These are phyloP conservation scores for Trichoderma brevicompactum DNA, from an alignment of 2,329 filamentous ascomycete genomes.

Conservation along the genomic window DNA sequence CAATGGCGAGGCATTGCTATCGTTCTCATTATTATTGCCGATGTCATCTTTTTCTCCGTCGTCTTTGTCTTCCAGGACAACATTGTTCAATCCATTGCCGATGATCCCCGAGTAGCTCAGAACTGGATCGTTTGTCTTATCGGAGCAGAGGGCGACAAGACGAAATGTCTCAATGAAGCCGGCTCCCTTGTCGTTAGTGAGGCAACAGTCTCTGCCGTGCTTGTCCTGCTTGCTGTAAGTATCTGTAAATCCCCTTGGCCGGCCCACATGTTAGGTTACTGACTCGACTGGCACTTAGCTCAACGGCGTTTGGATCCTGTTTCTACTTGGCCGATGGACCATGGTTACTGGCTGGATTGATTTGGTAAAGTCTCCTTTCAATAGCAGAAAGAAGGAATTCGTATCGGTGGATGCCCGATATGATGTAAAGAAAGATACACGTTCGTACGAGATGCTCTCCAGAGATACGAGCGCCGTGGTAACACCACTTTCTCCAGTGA, in stretches of 20 bases:
- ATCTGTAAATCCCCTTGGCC: background rate
- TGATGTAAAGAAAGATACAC: slow-evolving; percentile 64
- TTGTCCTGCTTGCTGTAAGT: slow-evolving; percentile 80
- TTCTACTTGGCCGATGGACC: slow-evolving; percentile 81
- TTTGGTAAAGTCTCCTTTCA: slow-evolving; percentile 56
- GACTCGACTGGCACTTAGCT: slow-evolving; percentile 53
- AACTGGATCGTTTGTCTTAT: slow-evolving; percentile 76
- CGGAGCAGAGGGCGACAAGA: slow-evolving; percentile 59
- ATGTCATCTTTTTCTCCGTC: slow-evolving; percentile 92
- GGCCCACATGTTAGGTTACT: slow-evolving; percentile 33
- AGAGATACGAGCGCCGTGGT: slow-evolving; percentile 58
- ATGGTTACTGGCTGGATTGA: slow-evolving; percentile 86
- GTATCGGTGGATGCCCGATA: slow-evolving; percentile 80
- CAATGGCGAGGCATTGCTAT: slow-evolving; percentile 95
- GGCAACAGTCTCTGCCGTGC: slow-evolving; percentile 76
- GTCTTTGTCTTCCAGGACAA: slow-evolving; percentile 89
- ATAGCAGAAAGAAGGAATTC: slow-evolving; percentile 73
- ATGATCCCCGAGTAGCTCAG: slow-evolving; percentile 56
- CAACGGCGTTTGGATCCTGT: slow-evolving; percentile 82
- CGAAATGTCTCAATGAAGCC: slow-evolving; percentile 66
- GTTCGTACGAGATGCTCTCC: slow-evolving; percentile 82
- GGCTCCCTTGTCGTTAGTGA: slow-evolving; percentile 70
- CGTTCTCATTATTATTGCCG: slow-evolving; percentile 84
- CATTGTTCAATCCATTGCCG: slow-evolving; percentile 63
- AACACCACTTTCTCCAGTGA: slow-evolving; percentile 54